Conservation (phyloP, 176 grass and related monocot species). For the Oryza brachyantha region DNA sequence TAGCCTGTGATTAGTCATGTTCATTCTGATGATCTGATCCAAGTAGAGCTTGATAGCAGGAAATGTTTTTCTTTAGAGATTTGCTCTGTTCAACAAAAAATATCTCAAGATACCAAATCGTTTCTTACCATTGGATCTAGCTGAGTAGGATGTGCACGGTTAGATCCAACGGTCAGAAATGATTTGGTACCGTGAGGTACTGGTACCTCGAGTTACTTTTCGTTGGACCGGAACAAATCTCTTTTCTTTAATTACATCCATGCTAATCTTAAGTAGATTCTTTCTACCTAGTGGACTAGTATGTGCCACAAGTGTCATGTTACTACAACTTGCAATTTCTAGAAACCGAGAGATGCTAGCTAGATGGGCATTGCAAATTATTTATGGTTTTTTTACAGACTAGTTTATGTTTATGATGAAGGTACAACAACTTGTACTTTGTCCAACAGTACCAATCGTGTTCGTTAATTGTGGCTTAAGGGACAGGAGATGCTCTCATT, state of each 20-base stretch:
- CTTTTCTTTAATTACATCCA: too few relatives aligned
- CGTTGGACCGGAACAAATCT: too few relatives aligned
- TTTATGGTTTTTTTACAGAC: background rate
- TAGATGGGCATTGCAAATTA: background rate
- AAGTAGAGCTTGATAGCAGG: background rate
- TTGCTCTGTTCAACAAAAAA: too few relatives aligned
- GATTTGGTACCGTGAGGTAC: too few relatives aligned
- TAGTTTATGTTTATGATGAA: background rate
- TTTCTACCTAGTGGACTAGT: background rate
- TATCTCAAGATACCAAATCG: too few relatives aligned
- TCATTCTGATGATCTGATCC: background rate
- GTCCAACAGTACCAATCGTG: background rate
- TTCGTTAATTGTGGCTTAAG: conserved; percentile 18
- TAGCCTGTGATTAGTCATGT: background rate
- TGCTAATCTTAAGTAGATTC: background rate
- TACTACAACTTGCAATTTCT: background rate
- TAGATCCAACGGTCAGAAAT: too few relatives aligned
- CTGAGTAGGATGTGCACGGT: too few relatives aligned
- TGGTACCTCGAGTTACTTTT: too few relatives aligned
- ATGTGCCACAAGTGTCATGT: background rate
- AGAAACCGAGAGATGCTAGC: background rate
- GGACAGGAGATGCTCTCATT: background rate
- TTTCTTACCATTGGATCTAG: too few relatives aligned
- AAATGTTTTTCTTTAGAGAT: background rate
- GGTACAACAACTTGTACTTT: conserved; percentile 26